phyloP scores from a whole-genome alignment of 805 yeast species.

The Yarrowia sp. region DNA sequence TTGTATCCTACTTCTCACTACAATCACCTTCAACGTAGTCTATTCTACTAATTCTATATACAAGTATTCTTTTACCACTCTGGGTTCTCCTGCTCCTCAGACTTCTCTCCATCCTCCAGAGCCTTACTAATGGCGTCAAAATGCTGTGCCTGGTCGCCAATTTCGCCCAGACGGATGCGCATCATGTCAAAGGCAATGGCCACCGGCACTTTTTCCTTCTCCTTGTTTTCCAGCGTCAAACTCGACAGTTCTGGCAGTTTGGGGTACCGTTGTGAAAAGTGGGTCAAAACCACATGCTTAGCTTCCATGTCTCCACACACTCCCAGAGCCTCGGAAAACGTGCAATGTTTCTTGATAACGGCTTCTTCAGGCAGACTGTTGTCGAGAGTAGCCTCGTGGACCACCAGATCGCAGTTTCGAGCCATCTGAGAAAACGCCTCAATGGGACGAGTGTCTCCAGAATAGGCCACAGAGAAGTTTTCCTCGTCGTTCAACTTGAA shows the following conservation, averaged over 20 bases:
- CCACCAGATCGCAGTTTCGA: constrained; percentile 59
- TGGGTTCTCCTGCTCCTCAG: not conserved
- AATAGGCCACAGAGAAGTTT: constrained; percentile 70
- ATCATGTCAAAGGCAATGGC: constrained; percentile 22
- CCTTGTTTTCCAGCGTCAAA: not conserved
- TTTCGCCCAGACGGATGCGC: not conserved
- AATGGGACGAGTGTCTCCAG: constrained; percentile 94
- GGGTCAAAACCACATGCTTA: constrained; percentile 70
- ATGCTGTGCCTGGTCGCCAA: not conserved
- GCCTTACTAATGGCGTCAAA: not conserved
- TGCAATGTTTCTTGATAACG: constrained; percentile 73
- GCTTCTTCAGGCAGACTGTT: constrained; percentile 78
- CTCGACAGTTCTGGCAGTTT: constrained; percentile 43
- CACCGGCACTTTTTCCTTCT: not conserved
- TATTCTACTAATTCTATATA: too few species aligned
- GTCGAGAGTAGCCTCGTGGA: constrained; percentile 93
- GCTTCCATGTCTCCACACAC: constrained; percentile 72
- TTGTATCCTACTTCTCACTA: too few species aligned
- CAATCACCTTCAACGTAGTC: too few species aligned
- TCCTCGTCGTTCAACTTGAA: constrained; percentile 21
- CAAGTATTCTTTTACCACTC: not conserved
- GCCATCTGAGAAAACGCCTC: constrained; percentile 64
- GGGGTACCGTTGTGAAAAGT: constrained; percentile 87
- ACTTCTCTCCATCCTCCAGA: not conserved
- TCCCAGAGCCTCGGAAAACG: constrained; percentile 78